phyloP scores from a whole-genome alignment of 106 monocot species.

The Hemerocallis citrina region DNA sequence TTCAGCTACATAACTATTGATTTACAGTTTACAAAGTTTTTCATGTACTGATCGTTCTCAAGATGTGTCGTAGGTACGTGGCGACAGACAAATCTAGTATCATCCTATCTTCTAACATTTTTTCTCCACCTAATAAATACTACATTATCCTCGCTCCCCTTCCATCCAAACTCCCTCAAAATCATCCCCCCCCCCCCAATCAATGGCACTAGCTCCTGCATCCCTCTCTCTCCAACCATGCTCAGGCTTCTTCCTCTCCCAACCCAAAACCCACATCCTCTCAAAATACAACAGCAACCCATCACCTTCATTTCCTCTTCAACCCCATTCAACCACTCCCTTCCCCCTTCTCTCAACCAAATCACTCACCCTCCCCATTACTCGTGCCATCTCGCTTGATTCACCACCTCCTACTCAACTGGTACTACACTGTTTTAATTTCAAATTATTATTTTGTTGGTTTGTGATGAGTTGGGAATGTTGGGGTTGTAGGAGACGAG shows the following conservation, averaged over 20 bases:
- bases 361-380: neutral
- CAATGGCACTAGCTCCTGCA: slow-evolving; percentile 20
- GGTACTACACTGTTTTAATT: slow-evolving; percentile 1
- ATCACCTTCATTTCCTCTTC: neutral
- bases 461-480: neutral
- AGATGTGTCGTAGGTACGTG: too few species aligned
- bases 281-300: neutral
- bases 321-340: slow-evolving; percentile 3
- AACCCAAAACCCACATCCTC: neutral
- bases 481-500: slow-evolving; percentile 29
- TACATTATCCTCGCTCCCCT: too few species aligned
- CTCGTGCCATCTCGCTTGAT: slow-evolving; percentile 39
- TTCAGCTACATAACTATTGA: too few species aligned
- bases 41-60: too few species aligned
- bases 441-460: neutral
- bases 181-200: too few species aligned
- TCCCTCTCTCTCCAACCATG: slow-evolving; percentile 42
- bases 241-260: slow-evolving; percentile 16
- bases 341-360: neutral
- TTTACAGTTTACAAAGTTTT: too few species aligned
- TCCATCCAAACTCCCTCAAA: too few species aligned
- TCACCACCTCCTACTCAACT: slow-evolving; percentile 19
- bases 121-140: too few species aligned
- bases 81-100: too few species aligned
- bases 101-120: too few species aligned